A percentile compares a stretch with the other conserved stretches of the same genome.
Conservation (phyloP, 192 early-diverging fungal species). For the Cetraspora pellucida region DNA sequence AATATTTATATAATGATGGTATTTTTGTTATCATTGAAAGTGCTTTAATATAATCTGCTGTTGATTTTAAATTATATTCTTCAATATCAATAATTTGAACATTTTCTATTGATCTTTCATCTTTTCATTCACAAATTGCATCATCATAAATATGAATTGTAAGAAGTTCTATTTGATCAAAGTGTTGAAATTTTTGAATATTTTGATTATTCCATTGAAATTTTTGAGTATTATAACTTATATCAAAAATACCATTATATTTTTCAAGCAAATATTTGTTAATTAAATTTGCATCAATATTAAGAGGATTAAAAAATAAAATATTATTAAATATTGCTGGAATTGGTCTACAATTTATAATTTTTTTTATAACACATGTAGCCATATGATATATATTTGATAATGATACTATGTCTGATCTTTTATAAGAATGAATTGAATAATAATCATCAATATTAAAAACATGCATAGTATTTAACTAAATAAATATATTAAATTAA, state of each 20-base stretch:
- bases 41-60: background rate
- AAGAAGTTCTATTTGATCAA: background rate
- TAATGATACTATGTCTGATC: background rate
- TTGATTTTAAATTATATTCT: background rate
- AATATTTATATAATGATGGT: background rate
- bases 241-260: background rate
- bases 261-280: background rate
- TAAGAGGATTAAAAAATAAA: background rate
- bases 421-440: background rate
- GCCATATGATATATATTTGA: background rate
- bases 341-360: background rate
- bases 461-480: background rate
- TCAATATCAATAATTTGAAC: background rate
- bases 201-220: background rate
- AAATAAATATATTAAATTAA: too few species aligned
- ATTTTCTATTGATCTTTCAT: background rate
- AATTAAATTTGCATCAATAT: background rate
- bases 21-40: background rate
- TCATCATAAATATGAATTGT: background rate
- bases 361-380: background rate
- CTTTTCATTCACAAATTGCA: background rate
- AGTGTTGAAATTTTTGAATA: background rate
- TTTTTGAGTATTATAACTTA: background rate
- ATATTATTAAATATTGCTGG: background rate
- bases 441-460: constrained; percentile 3